Conservation (phyloP, 1,139 yeast species). For the Debaryomyces robertsiae region DNA sequence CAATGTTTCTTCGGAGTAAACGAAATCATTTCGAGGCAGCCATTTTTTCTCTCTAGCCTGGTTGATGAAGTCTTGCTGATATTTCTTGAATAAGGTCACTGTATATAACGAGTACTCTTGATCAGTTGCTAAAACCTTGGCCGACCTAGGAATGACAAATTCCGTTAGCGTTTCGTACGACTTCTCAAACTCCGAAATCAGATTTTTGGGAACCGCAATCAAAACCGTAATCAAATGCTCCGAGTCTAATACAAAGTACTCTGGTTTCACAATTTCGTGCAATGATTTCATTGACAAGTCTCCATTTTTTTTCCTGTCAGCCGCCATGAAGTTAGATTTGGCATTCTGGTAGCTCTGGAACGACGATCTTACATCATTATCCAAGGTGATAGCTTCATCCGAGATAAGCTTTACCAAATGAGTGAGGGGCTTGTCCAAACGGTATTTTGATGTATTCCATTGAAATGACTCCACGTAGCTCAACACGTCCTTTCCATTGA, state of each 20-base stretch:
- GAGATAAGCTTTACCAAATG: constrained; percentile 72
- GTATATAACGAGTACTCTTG: constrained; percentile 71
- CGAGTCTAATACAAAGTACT: constrained; percentile 80
- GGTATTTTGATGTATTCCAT: constrained; percentile 87
- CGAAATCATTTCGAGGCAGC: constrained; percentile 87
- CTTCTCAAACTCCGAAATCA: constrained; percentile 59
- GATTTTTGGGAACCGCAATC: constrained; percentile 79
- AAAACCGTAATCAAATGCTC: constrained; percentile 84
- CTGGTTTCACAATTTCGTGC: constrained; percentile 84
- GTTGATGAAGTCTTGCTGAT: constrained; percentile 64
- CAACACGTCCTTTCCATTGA: constrained; percentile 51
- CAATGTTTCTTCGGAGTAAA: constrained; percentile 77
- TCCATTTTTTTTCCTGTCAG: constrained; percentile 91
- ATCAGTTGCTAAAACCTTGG: constrained; percentile 69
- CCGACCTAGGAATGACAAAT: constrained; percentile 92
- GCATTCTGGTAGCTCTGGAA: constrained; percentile 77
- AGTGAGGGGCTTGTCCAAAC: constrained; percentile 80
- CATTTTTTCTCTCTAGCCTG: constrained; percentile 84
- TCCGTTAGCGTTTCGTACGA: constrained; percentile 75
- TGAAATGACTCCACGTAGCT: constrained; percentile 72
- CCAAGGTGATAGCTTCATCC: constrained; percentile 78
- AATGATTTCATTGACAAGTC: constrained; percentile 88
- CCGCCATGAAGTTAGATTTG: constrained; percentile 78
- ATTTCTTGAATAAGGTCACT: constrained; percentile 85
- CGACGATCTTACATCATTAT: constrained; percentile 74